Base-by-base conservation (phyloP, 768 basidiomycete species). In the Mycena epipterygia region DNA sequence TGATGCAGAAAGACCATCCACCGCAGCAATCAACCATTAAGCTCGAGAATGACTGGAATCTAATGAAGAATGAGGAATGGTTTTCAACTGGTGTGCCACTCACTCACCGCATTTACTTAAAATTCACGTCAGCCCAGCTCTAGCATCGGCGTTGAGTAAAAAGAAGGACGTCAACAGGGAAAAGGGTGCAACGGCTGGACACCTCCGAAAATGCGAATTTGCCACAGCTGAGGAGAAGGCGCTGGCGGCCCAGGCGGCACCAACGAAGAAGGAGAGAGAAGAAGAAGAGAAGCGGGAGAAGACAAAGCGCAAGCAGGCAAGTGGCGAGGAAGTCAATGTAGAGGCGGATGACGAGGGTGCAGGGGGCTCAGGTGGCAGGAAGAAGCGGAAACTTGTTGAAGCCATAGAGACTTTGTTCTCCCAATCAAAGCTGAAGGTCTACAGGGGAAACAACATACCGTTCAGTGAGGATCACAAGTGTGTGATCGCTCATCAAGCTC, bases 361-460 rank as follows among this genome's bases (percentile, higher is more conserved):
- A 9, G 49, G 51, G 29, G 71, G 65, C 29, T 52, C 66, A 21
- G 30, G 56, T 4, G 27, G 60, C 11, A 48, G 33, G 48, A 70
- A 70, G 48, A 73, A 73, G 72, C 57, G 72, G 2, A 70, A 67
- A 48, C 27, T 30, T 6, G 58, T 67, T 13, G 1, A 56, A 27
- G 56, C 52, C 6, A 60, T 53, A 17, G 64, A 66, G 27, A 42
- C 41, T 25, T 58, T 44, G 7, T 44, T 70, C 37, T 44, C 39
- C 11, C 72, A 73, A 53, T 57, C 72, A 19, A 60, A 42, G 44
- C 53, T 73, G 14, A 66, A 73, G 37, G 57, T 61, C 33, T 70
- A 52, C 68, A 70, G 37, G 59, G 72, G 72, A 7, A 48, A 61
- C 29, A 39, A 70, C 58, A 70, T 73, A 55, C 72, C 72, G 23